These are phyloP conservation scores for Dryas alaskensis DNA, from an alignment of 306 rosid species.

Conservation along the genomic window DNA sequence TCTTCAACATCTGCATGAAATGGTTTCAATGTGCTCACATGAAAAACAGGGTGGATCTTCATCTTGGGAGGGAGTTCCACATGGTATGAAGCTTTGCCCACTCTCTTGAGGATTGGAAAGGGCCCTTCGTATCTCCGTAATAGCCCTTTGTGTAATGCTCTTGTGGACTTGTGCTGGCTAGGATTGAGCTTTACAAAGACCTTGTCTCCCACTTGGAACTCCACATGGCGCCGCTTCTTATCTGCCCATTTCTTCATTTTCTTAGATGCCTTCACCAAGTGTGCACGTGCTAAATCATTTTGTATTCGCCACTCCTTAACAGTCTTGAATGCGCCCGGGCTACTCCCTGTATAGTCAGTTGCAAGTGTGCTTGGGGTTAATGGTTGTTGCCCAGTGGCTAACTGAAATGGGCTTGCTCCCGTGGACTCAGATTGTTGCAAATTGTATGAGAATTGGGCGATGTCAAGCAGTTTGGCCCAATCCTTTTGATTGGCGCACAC, in stretches of 20 bases:
- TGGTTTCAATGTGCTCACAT: too few species aligned
- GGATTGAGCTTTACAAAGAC: not conserved
- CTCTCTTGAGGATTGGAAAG: not conserved
- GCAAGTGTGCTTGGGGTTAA: too few species aligned
- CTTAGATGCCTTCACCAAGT: too few species aligned
- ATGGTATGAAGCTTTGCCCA: not conserved
- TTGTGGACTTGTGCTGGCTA: not conserved
- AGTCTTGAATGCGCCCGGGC: too few species aligned
- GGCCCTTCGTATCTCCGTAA: not conserved
- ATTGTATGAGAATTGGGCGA: too few species aligned
- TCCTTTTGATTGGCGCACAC: not conserved
- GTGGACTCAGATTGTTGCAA: too few species aligned
- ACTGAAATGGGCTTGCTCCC: too few species aligned
- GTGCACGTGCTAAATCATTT: not conserved
- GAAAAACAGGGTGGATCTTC: not conserved
- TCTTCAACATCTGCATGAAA: too few species aligned
- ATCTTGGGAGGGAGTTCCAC: not conserved
- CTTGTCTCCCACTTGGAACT: not conserved
- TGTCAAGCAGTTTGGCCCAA: not conserved
- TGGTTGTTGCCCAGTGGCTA: too few species aligned
- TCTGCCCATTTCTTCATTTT: too few species aligned
- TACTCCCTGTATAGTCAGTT: too few species aligned
- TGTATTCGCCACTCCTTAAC: too few species aligned
- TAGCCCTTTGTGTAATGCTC: not conserved
- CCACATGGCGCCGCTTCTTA: not conserved